Evolutionary conservation across 345 rosid species (phyloP).

Genomic region (Microcos paniculata): DNA sequence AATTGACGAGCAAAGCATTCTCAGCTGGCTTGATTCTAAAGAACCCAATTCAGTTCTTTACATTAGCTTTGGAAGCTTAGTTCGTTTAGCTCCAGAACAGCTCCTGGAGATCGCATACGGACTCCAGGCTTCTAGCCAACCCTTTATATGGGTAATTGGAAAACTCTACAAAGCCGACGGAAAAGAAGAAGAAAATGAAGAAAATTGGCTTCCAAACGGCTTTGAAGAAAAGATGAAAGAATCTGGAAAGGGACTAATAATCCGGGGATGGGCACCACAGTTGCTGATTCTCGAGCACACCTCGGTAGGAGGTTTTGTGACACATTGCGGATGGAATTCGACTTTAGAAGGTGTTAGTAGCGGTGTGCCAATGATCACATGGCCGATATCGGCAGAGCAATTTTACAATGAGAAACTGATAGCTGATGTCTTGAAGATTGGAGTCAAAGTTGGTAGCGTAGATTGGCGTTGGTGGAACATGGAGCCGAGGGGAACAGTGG

Average conservation of each 20-base stretch:
- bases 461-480: constrained; percentile 32
- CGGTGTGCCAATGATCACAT: constrained; percentile 47
- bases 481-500: constrained; percentile 27
- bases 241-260: constrained; percentile 34
- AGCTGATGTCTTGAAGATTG: constrained; percentile 34
- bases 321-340: constrained; percentile 60
- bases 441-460: constrained; percentile 39
- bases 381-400: constrained; percentile 44
- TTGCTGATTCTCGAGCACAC: constrained; percentile 41
- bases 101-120: constrained; percentile 43
- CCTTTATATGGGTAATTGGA: constrained; percentile 54
- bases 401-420: constrained; percentile 46
- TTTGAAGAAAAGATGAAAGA: constrained; percentile 36
- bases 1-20: constrained; percentile 24
- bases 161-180: constrained; percentile 12
- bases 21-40: constrained; percentile 48
- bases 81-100: constrained; percentile 33
- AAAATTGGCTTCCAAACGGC: constrained; percentile 33
- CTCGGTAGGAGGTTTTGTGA: constrained; percentile 47
- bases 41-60: constrained; percentile 46
- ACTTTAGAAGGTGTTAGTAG: constrained; percentile 35
- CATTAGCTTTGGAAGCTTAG: constrained; percentile 50
- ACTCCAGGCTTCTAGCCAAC: constrained; percentile 38
- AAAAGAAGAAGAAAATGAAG: constrained; percentile 14
- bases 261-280: constrained; percentile 61